Conservation (phyloP, 768 basidiomycete species). For the Kwoniella shandongensis region DNA sequence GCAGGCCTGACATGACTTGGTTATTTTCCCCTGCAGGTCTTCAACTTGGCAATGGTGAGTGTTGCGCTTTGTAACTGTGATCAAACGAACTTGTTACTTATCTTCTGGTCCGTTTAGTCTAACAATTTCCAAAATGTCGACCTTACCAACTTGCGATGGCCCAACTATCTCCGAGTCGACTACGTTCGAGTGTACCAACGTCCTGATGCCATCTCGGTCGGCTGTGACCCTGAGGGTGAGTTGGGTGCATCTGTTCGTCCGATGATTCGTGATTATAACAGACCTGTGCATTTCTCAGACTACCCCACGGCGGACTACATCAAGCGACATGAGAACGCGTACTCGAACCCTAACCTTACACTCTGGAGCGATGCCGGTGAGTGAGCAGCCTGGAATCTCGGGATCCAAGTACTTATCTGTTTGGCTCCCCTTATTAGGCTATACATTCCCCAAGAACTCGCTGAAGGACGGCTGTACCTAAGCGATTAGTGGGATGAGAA, state of each 20-base stretch:
- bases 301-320: conserved; percentile 86
- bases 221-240: conserved; percentile 48
- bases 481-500: neutral
- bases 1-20: too few species aligned
- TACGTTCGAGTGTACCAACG: conserved; percentile 89
- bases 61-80: neutral
- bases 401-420: neutral
- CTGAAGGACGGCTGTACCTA: conserved; percentile 57
- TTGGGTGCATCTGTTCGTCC: neutral
- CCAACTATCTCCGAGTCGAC: conserved; percentile 74
- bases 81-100: neutral
- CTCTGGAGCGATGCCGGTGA: conserved; percentile 56
- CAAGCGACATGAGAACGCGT: conserved; percentile 67
- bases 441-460: conserved; percentile 64
- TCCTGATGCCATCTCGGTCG: conserved; percentile 58
- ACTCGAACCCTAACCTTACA: conserved; percentile 64
- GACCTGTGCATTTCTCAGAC: conserved; percentile 63
- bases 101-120: conserved; percentile 21
- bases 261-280: neutral
- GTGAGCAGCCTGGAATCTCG: neutral
- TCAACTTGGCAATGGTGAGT: conserved; percentile 36
- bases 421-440: conserved; percentile 10
- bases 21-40: too few species aligned
- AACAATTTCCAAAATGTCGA: conserved; percentile 73
- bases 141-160: conserved; percentile 69